These are phyloP conservation scores for Crotalaria pallida DNA, from an alignment of 306 rosid species.

Conservation along the genomic window DNA sequence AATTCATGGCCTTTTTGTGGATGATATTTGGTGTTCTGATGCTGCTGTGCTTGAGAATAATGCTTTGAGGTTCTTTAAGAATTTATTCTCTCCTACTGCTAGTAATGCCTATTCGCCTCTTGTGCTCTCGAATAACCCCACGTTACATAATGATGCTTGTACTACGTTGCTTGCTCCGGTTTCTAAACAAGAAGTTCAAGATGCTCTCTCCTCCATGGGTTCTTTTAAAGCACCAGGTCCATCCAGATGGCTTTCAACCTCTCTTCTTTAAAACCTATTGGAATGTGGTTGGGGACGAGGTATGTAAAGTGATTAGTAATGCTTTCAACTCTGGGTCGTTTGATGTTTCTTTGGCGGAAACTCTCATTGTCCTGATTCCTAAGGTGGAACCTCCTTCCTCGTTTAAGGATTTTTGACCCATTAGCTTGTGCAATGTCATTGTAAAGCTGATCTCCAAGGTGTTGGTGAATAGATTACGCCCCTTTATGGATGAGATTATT, in stretches of 20 bases:
- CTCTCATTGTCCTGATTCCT: no score
- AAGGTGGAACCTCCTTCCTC: no score
- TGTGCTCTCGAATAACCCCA: background rate
- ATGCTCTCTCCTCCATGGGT: no score
- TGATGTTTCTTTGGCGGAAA: no score
- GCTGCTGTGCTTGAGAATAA: no score
- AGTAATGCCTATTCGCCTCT: rapidly evolving
- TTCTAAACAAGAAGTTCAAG: background rate
- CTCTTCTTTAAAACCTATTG: background rate
- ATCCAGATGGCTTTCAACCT: background rate
- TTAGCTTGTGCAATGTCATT: no score
- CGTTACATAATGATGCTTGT: background rate
- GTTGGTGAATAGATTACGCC: no score
- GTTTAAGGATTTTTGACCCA: no score
- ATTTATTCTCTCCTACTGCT: background rate
- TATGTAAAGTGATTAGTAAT: background rate
- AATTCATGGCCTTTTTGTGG: background rate
- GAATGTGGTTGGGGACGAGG: background rate
- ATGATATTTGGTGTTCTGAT: background rate
- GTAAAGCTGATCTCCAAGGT: no score
- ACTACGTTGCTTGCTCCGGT: background rate
- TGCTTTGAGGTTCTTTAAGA: no score
- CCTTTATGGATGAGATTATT: no score
- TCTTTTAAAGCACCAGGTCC: background rate
- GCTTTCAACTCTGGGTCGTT: background rate